A percentile compares a stretch with the other conserved stretches of the same genome.
Evolutionary conservation across 306 rosid genomes (phyloP).

Genomic region (Parietaria judaica): DNA sequence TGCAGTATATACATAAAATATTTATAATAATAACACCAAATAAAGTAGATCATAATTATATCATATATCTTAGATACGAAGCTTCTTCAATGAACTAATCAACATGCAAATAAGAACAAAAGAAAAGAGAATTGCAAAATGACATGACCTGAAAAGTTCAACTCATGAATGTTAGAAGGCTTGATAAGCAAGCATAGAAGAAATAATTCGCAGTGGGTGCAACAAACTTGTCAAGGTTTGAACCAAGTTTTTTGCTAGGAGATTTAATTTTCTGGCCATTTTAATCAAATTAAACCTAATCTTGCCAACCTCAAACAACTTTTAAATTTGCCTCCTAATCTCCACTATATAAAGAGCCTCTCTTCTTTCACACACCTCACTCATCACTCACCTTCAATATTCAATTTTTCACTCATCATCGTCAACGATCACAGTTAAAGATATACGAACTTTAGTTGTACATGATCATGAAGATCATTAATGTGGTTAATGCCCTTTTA

Average conservation of each 20-base stretch:
- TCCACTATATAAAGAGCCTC: slow-evolving; percentile 32
- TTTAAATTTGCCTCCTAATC: slow-evolving; percentile 13
- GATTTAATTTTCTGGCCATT: slow-evolving; percentile 18
- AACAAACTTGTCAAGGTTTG: slow-evolving; percentile 62
- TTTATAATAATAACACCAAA: background rate
- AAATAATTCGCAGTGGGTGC: slow-evolving; percentile 62
- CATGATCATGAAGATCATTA: slow-evolving; percentile 20
- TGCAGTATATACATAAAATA: background rate
- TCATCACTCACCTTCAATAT: slow-evolving; percentile 16
- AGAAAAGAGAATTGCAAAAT: background rate
- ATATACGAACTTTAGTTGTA: background rate
- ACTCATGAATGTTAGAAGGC: slow-evolving; percentile 28
- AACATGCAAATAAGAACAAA: background rate
- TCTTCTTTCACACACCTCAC: slow-evolving; percentile 14
- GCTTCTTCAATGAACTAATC: background rate
- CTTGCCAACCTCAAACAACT: slow-evolving; percentile 39
- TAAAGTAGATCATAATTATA: slow-evolving; percentile 5
- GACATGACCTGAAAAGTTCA: slow-evolving; percentile 15
- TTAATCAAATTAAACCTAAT: slow-evolving; percentile 48
- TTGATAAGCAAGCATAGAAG: slow-evolving; percentile 40
- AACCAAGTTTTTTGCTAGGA: slow-evolving; percentile 35
- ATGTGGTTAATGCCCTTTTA: slow-evolving; percentile 20
- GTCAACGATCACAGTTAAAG: background rate
- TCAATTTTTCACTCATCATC: background rate
- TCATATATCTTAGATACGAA: background rate